Conservation (phyloP, 768 basidiomycete genomes). For the Pisolithus orientalis region DNA sequence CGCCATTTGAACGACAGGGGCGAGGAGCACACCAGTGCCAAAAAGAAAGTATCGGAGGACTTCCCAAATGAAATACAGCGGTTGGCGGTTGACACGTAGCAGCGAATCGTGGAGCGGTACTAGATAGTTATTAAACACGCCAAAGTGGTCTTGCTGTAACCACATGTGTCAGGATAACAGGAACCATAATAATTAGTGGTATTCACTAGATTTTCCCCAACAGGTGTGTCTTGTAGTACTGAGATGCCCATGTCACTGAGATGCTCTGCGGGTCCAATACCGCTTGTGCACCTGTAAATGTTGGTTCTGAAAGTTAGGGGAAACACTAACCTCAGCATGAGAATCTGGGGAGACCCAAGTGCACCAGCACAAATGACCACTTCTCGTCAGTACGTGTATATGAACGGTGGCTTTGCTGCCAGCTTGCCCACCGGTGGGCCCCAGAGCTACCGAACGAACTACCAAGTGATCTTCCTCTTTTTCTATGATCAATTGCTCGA, state of each 20-base stretch:
- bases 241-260: conserved; percentile 23
- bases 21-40: conserved; percentile 29
- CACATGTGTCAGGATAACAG: neutral
- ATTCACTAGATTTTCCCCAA: conserved; percentile 28
- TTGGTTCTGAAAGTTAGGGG: neutral
- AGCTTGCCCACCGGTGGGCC: neutral
- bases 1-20: conserved; percentile 24
- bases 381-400: conserved; percentile 12
- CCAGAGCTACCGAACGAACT: neutral
- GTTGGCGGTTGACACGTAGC: conserved; percentile 15
- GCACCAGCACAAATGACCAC: conserved; percentile 33
- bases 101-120: conserved; percentile 29
- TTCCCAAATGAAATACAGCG: conserved; percentile 23
- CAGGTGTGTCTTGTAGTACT: conserved; percentile 26
- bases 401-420: neutral
- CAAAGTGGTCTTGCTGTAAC: conserved; percentile 34
- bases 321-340: conserved; percentile 28
- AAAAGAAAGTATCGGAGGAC: conserved; percentile 27
- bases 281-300: conserved; percentile 14
- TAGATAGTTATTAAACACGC: conserved; percentile 27
- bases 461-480: neutral
- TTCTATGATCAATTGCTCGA: neutral
- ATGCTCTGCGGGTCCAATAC: conserved; percentile 38
- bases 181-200: neutral
- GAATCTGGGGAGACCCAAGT: conserved; percentile 35